Evolutionary conservation across 345 rosid species (phyloP).

Genomic region (Anacardium occidentale): DNA sequence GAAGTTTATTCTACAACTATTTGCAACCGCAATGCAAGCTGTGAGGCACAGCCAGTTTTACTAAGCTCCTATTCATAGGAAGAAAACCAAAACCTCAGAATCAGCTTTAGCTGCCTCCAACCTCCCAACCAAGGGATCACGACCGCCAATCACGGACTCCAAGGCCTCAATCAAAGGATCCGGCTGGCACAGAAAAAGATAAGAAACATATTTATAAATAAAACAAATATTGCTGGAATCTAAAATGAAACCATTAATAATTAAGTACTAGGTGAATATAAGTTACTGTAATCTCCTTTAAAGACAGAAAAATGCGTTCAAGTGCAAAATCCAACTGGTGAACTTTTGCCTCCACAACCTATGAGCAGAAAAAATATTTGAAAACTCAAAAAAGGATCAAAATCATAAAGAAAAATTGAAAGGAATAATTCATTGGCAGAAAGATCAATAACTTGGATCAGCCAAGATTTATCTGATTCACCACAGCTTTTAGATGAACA

Average conservation of each 20-base stretch:
- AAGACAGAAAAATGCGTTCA: conserved; percentile 81
- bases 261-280: conserved; percentile 3
- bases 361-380: conserved; percentile 27
- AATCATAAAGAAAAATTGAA: background rate
- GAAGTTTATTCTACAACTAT: background rate
- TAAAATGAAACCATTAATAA: background rate
- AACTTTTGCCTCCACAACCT: conserved; percentile 94
- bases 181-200: conserved; percentile 46
- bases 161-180: conserved; percentile 81
- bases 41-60: background rate
- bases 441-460: background rate
- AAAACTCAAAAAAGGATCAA: conserved; percentile 15
- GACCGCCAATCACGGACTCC: conserved; percentile 73
- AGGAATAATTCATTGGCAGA: background rate
- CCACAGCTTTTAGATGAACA: conserved; percentile 4
- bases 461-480: conserved; percentile 8
- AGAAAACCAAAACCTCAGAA: conserved; percentile 52
- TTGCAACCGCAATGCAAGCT: background rate
- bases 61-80: background rate
- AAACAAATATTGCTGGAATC: background rate
- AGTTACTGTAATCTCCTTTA: conserved; percentile 76
- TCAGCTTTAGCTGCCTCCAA: conserved; percentile 71
- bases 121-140: conserved; percentile 51
- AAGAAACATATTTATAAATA: conserved; percentile 3
- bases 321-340: conserved; percentile 80